phyloP scores from a whole-genome alignment of 2,329 filamentous ascomycete genomes.

The Emergomyces africanus region DNA sequence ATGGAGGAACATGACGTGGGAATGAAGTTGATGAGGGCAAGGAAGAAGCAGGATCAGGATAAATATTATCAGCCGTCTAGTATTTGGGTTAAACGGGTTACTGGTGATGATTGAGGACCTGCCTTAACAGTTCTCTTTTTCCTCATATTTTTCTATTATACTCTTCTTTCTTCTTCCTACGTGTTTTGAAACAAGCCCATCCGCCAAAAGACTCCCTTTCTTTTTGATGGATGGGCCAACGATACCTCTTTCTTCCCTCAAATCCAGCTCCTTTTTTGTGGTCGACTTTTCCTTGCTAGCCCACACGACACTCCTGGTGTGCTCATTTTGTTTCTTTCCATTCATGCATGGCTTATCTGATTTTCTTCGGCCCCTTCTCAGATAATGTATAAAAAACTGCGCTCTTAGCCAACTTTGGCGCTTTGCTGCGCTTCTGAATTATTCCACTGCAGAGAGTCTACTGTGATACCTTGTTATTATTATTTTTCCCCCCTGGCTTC shows the following conservation, averaged over 20 bases:
- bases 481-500: not conserved
- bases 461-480: not conserved
- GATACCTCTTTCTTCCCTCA: not conserved
- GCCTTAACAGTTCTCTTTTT: not conserved
- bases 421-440: not conserved
- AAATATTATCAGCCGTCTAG: conserved; percentile 39
- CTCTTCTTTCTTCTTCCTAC: not conserved
- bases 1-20: conserved; percentile 69
- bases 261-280: not conserved
- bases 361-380: not conserved
- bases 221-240: not conserved
- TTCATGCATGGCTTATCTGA: not conserved
- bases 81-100: conserved; percentile 69
- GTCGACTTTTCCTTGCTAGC: not conserved
- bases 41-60: conserved; percentile 57
- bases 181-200: not conserved
- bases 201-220: not conserved
- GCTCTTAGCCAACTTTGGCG: not conserved
- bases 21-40: conserved; percentile 58
- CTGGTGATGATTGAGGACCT: conserved; percentile 33
- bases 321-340: not conserved
- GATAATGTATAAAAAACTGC: not conserved
- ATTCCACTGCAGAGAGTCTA: not conserved
- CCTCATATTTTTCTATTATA: conserved; percentile 1
- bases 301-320: not conserved